Evolutionary conservation across 2,329 filamentous ascomycete species (phyloP).

Genomic region (Neocatenulostroma microsporum): DNA sequence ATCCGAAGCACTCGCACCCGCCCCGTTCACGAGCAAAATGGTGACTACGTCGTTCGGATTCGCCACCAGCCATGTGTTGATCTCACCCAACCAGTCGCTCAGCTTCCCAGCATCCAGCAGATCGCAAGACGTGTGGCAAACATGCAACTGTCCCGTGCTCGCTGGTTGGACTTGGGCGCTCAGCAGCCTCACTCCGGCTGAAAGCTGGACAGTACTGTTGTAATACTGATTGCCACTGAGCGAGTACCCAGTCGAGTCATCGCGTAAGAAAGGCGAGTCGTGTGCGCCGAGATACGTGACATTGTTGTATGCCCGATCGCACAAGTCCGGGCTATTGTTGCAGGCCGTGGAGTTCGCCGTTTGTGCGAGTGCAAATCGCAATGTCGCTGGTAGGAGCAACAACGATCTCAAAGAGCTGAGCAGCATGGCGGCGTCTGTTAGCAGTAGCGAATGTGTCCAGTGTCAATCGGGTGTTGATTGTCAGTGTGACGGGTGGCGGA

Average conservation of each 20-base stretch:
- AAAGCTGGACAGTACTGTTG: slow-evolving; percentile 63
- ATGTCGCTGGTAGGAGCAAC: neutral
- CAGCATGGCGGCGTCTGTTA: too few species aligned
- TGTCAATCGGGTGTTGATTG: too few species aligned
- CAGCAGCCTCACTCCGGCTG: slow-evolving; percentile 63
- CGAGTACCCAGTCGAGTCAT: slow-evolving; percentile 53
- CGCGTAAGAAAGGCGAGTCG: slow-evolving; percentile 63
- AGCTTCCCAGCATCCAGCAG: slow-evolving; percentile 63
- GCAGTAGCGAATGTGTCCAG: too few species aligned
- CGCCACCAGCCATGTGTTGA: slow-evolving; percentile 61
- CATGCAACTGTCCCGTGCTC: slow-evolving; percentile 35
- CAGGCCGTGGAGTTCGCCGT: neutral
- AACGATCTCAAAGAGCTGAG: neutral
- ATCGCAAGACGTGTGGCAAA: slow-evolving; percentile 63
- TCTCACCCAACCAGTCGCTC: slow-evolving; percentile 53
- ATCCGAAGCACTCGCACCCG: slow-evolving; percentile 47
- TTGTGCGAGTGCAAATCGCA: neutral
- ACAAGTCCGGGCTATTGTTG: too few species aligned
- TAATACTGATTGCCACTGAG: slow-evolving; percentile 65
- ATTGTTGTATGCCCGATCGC: too few species aligned
- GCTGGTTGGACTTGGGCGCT: slow-evolving; percentile 63
- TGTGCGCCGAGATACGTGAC: too few species aligned
- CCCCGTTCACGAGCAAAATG: slow-evolving; percentile 63
- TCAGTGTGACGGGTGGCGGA: too few species aligned
- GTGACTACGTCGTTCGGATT: slow-evolving; percentile 71